Evolutionary conservation across 306 rosid genomes (phyloP).

Genomic region (Ochetophila trinervis): DNA sequence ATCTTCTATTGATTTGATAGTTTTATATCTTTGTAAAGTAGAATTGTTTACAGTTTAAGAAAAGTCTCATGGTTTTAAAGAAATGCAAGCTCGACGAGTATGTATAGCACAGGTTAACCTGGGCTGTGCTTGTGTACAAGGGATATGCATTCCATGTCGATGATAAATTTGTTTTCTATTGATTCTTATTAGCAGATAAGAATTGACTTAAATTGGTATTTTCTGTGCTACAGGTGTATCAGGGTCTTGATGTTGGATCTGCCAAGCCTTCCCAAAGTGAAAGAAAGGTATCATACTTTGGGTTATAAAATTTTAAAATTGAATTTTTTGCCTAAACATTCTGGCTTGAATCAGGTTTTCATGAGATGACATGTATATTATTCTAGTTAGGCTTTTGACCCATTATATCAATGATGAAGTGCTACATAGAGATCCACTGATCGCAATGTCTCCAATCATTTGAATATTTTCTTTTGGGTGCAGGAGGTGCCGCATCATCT

Average conservation of each 20-base stretch:
- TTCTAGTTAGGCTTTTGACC: too few relatives aligned
- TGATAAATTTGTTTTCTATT: neutral
- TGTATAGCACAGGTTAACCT: neutral
- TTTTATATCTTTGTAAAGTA: neutral
- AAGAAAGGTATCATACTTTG: slow-evolving; percentile 46
- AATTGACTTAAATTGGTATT: slow-evolving; percentile 6
- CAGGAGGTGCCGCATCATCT: slow-evolving; percentile 92
- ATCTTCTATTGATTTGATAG: too few relatives aligned
- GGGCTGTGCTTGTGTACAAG: neutral
- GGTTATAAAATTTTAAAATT: neutral
- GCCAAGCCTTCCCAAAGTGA: slow-evolving; percentile 80
- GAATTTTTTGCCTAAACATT: neutral
- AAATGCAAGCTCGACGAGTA: neutral
- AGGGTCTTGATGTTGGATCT: slow-evolving; percentile 89
- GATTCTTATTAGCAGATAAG: neutral
- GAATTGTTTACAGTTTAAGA: neutral
- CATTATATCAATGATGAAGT: too few relatives aligned
- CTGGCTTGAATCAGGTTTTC: neutral
- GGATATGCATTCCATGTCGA: neutral
- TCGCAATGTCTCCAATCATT: neutral
- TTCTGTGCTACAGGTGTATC: slow-evolving; percentile 55
- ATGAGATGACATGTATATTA: too few relatives aligned
- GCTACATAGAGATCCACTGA: neutral
- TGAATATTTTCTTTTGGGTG: slow-evolving; percentile 18
- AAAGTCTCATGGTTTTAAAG: neutral